phyloP scores from a whole-genome alignment of 495 filamentous ascomycete genomes.

The Apiosordaria backusii region DNA sequence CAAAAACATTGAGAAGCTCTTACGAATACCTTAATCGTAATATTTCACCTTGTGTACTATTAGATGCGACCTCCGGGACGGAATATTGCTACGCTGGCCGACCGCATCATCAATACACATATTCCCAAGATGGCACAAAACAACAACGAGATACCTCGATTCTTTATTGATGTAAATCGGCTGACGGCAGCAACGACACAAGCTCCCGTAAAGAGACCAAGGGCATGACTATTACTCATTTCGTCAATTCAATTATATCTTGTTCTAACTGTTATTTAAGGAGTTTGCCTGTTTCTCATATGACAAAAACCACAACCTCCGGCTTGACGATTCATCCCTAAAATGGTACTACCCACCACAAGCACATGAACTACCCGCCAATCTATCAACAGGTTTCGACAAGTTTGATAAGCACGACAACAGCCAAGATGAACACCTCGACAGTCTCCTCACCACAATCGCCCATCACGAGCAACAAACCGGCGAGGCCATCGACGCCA shows the following conservation, averaged over 20 bases:
- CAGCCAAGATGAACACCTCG: constrained; percentile 78
- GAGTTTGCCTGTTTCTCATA: constrained; percentile 92
- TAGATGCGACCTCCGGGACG: background rate
- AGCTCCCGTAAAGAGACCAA: constrained; percentile 58
- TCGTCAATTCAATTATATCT: background rate
- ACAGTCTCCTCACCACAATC: constrained; percentile 76
- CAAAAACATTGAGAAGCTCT: no score
- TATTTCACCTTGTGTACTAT: background rate
- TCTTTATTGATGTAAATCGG: background rate
- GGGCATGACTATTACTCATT: constrained; percentile 38
- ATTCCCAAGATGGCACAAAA: background rate
- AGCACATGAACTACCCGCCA: constrained; percentile 36
- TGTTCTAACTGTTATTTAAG: constrained; percentile 33
- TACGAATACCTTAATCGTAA: background rate
- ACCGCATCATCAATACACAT: background rate
- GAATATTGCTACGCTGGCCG: background rate
- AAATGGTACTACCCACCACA: constrained; percentile 82
- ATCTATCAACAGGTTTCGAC: constrained; percentile 78
- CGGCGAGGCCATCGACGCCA: constrained; percentile 62
- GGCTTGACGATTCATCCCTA: constrained; percentile 70
- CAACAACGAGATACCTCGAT: background rate
- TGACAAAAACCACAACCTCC: constrained; percentile 74
- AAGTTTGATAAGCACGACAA: constrained; percentile 81
- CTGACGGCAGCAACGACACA: background rate
- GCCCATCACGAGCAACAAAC: constrained; percentile 64